These are phyloP conservation scores for Populus alba DNA, from an alignment of 345 rosid genomes.

Conservation along the genomic window DNA sequence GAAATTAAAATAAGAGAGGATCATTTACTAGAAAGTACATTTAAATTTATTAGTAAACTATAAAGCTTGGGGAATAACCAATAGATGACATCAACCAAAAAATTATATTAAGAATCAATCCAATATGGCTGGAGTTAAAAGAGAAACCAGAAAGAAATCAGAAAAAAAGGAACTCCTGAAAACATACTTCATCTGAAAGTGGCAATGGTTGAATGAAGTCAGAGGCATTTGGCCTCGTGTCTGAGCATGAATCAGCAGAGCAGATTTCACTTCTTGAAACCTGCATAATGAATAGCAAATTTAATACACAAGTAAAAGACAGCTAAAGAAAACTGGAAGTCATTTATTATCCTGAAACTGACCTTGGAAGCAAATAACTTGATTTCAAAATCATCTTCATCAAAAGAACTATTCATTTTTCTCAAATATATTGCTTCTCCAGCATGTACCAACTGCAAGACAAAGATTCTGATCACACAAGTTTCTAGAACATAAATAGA, in stretches of 20 bases:
- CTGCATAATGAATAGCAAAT: constrained; percentile 18
- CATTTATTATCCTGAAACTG: constrained; percentile 17
- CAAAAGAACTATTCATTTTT: constrained; percentile 46
- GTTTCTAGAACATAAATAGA: constrained; percentile 10
- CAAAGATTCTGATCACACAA: constrained; percentile 18
- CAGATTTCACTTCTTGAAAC: constrained; percentile 37
- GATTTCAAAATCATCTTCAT: constrained; percentile 53
- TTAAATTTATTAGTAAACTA: neutral
- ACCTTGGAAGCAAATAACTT: constrained; percentile 55
- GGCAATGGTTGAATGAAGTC: constrained; percentile 25
- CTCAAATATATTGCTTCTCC: constrained; percentile 55
- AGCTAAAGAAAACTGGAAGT: constrained; percentile 12
- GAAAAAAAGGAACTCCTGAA: constrained; percentile 9
- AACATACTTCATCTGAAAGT: constrained; percentile 32
- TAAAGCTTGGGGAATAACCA: neutral
- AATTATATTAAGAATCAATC: neutral
- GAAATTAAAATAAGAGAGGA: neutral
- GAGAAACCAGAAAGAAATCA: constrained; percentile 4
- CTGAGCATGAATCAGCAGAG: constrained; percentile 26
- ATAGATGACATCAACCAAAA: neutral
- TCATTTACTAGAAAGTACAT: neutral
- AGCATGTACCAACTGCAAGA: constrained; percentile 56
- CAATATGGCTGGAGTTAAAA: neutral
- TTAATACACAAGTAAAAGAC: constrained; percentile 11
- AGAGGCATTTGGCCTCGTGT: constrained; percentile 28